These are phyloP conservation scores for Eimeria praecox DNA, from an alignment of 169 alveolate species.

Conservation along the genomic window DNA sequence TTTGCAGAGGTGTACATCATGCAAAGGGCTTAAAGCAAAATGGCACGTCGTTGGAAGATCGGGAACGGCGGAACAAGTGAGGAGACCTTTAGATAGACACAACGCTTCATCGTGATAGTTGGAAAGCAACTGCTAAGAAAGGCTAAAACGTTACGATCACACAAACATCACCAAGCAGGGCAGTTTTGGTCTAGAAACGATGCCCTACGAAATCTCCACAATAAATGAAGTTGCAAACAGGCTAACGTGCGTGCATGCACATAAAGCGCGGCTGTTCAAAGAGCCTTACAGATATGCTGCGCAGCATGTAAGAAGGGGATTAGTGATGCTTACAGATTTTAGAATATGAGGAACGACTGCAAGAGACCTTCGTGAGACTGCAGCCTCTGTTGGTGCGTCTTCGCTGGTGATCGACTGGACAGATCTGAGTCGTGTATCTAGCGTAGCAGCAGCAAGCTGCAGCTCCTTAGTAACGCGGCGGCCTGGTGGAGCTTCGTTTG, in stretches of 20 bases:
- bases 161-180: neutral
- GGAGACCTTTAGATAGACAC: neutral
- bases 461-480: slow-evolving; percentile 2
- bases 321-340: neutral
- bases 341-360: neutral
- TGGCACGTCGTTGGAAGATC: neutral
- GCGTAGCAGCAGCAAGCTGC: slow-evolving; percentile 12
- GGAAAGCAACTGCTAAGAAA: neutral
- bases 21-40: neutral
- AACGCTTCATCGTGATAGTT: neutral
- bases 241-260: too few species aligned
- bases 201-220: neutral
- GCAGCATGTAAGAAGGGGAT: neutral
- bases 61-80: neutral
- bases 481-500: neutral
- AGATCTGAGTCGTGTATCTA: slow-evolving; percentile 1
- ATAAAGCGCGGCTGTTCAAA: neutral
- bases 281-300: neutral
- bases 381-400: neutral
- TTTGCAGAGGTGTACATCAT: neutral
- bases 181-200: neutral
- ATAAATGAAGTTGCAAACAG: neutral
- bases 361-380: slow-evolving; percentile 3
- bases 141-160: neutral
- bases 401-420: slow-evolving; percentile 1